Base-by-base conservation (phyloP, 2,329 filamentous ascomycete genomes). In the Raffaelea ambrosiae region DNA sequence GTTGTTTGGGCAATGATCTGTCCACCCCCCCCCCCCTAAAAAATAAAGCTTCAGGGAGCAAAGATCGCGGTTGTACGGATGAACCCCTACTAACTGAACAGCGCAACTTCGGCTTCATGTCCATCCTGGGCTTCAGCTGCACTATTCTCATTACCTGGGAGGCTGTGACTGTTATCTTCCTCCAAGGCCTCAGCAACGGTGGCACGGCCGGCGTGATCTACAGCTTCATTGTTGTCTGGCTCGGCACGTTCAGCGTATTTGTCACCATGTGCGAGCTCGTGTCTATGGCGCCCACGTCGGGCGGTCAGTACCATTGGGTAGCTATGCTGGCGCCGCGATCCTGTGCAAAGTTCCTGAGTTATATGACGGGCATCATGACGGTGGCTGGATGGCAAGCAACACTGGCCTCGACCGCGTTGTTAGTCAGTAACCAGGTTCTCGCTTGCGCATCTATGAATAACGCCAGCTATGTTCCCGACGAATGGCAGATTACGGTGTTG, bases 241-340 rank as follows among this genome's bases (percentile, higher is more conserved):
- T 68, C 29, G 73, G 72, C 4, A 69, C 66, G 52, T 56, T 70
- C 26, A 65, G 66, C 31, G 64, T 72, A 22, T 71, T 70, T 47
- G 58, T 58, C 22, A 60, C 64, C 3, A 65, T 66, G 36, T 59
- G 61, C 13, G 70, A 72, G 57, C 63, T 71, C 51, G 66, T 66
- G 1, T 71, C 67, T 0, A 71, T 72, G 53, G 67, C 74, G 51
- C 54, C 76, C 56, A 56, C 78, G 55, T 48, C 73, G 0, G 77
- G 76, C 41, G 77, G 77, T 9, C 76, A 82, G 60, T 81, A 81
- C 53, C 75, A 79, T 56, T 80, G 76, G 75, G 74, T 79, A 0
- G 74, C 71, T 1, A 71, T 76, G 53, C 69, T 79, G 47, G 71
- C 71, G 3, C 71, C 74, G 1, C 60, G 60, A 1, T 62, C 61